Percentiles rank a stretch among this genome's conserved stretches.
These are phyloP conservation scores for Tolypocladium amazonense DNA, from an alignment of 2,329 filamentous ascomycete genomes.

Conservation along the genomic window DNA sequence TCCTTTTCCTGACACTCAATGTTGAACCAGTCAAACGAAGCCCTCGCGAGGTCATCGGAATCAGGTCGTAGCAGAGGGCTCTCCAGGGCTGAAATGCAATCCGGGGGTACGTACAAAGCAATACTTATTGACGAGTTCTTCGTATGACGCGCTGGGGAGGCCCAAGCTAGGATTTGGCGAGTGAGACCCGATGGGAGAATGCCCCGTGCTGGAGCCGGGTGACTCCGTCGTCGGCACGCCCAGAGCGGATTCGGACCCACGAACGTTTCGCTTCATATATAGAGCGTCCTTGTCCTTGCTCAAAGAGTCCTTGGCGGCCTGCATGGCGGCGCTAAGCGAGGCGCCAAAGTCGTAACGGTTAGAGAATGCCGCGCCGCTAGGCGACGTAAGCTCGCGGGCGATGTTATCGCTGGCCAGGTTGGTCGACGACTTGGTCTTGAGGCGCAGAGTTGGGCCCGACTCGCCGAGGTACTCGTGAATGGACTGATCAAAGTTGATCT, in stretches of 20 bases:
- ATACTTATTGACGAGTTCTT: conserved; percentile 97
- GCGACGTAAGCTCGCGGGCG: conserved; percentile 37
- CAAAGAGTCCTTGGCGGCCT: conserved; percentile 55
- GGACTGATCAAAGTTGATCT: conserved; percentile 47
- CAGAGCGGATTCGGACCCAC: conserved; percentile 11
- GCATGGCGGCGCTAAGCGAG: conserved; percentile 77
- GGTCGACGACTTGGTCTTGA: conserved; percentile 58
- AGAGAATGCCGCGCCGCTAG: conserved; percentile 67
- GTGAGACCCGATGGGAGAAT: conserved; percentile 31
- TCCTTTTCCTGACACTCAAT: conserved; percentile 2
- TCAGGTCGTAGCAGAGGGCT: conserved; percentile 8
- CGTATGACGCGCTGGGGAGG: conserved; percentile 82
- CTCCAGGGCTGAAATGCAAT: conserved; percentile 17
- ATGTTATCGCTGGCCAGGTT: conserved; percentile 55
- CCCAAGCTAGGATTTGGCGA: conserved; percentile 37
- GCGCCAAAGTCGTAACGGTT: conserved; percentile 93
- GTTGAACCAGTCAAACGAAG: neutral
- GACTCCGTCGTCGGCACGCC: conserved; percentile 11
- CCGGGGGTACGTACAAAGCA: conserved; percentile 86
- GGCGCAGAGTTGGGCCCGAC: conserved; percentile 47
- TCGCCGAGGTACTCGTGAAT: conserved; percentile 56
- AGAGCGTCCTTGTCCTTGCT: conserved; percentile 49
- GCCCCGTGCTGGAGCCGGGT: conserved; percentile 6
- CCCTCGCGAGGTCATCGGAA: neutral
- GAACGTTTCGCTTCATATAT: conserved; percentile 41